These are phyloP conservation scores for Paraconiothyrium sp. DNA, from an alignment of 2,329 filamentous ascomycete species.

Conservation along the genomic window DNA sequence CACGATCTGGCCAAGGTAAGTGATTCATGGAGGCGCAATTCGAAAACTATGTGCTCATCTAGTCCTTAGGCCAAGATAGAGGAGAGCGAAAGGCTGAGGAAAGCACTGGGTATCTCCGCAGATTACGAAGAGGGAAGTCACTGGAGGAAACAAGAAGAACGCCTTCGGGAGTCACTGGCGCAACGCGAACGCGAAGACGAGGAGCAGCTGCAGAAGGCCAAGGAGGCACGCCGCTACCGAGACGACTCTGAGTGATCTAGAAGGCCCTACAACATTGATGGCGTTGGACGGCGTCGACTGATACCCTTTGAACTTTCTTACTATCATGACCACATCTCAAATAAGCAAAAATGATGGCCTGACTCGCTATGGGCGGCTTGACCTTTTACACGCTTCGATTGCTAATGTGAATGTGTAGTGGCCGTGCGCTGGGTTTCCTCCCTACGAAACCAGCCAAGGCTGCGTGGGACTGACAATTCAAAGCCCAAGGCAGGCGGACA, in stretches of 20 bases:
- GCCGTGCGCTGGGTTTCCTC: background rate
- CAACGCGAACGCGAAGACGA: constrained; percentile 52
- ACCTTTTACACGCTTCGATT: background rate
- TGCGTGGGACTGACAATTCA: background rate
- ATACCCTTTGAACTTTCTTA: constrained; percentile 17
- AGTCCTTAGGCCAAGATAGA: constrained; percentile 78
- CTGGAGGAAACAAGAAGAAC: constrained; percentile 85
- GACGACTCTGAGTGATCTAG: constrained; percentile 41
- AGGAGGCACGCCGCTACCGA: constrained; percentile 36
- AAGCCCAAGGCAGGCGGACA: background rate
- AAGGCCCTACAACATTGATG: constrained; percentile 4
- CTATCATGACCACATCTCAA: background rate
- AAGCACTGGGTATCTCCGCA: constrained; percentile 85
- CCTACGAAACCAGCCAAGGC: background rate
- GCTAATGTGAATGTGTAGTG: constrained; percentile 7
- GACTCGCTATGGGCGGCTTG: background rate
- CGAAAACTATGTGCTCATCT: background rate
- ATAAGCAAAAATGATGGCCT: constrained; percentile 6
- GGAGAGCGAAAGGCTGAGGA: constrained; percentile 88
- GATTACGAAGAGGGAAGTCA: constrained; percentile 87
- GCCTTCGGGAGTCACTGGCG: constrained; percentile 57
- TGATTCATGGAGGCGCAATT: background rate
- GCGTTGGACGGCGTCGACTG: constrained; percentile 14
- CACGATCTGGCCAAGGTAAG: constrained; percentile 83
- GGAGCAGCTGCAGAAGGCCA: constrained; percentile 33